phyloP scores from a whole-genome alignment of 495 filamentous ascomycete genomes.

The Neurospora sublineolata region DNA sequence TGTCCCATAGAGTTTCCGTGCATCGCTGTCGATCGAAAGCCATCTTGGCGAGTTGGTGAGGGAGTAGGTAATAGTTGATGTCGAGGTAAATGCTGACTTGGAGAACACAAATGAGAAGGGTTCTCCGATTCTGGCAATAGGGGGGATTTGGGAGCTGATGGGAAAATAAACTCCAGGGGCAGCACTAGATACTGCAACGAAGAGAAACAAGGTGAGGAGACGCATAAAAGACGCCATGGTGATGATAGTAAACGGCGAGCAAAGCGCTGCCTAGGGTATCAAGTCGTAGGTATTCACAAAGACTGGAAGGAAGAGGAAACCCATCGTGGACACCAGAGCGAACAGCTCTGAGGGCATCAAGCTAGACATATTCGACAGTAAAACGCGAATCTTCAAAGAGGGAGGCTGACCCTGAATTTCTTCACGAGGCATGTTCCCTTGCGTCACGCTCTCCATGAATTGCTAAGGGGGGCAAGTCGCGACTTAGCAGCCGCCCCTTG shows the following conservation, averaged over 20 bases:
- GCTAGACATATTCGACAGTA: background rate
- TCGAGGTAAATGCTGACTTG: slow-evolving; percentile 51
- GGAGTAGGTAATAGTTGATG: slow-evolving; percentile 45
- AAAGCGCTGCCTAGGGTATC: background rate
- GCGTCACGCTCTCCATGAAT: background rate
- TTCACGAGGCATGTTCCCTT: background rate
- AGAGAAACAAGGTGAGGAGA: slow-evolving; percentile 6
- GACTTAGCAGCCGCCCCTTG: background rate
- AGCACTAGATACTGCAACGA: slow-evolving; percentile 24
- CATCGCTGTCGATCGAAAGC: slow-evolving; percentile 54
- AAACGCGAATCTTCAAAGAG: background rate
- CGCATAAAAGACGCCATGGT: slow-evolving; percentile 11
- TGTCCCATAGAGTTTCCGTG: slow-evolving; percentile 52
- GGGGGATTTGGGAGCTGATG: slow-evolving; percentile 66
- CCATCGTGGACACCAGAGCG: background rate
- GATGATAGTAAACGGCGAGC: background rate
- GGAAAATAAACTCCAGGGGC: slow-evolving; percentile 48
- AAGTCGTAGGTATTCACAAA: background rate
- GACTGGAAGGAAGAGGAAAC: background rate
- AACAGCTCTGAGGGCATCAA: background rate
- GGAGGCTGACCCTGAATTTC: background rate
- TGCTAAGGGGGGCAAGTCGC: background rate
- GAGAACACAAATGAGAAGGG: slow-evolving; percentile 60
- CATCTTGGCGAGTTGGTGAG: slow-evolving; percentile 53
- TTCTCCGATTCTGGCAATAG: slow-evolving; percentile 54